Evolutionary conservation across 2,329 filamentous ascomycete genomes (phyloP).

Genomic region (Metarhizium rileyi): DNA sequence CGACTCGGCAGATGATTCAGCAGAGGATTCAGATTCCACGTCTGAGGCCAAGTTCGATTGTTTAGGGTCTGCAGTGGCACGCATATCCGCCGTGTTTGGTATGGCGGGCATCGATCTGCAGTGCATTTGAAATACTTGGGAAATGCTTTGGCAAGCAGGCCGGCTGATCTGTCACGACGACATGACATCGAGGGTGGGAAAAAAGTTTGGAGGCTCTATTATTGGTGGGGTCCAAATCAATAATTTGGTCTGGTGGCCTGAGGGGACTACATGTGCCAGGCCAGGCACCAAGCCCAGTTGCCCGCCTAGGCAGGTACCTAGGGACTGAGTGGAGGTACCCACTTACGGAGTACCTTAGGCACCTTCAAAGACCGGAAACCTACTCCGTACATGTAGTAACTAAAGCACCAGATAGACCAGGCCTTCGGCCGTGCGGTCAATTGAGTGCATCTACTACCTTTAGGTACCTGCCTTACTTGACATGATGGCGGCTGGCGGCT

Average conservation of each 20-base stretch:
- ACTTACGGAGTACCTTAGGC: too few relatives aligned
- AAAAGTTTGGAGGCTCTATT: neutral
- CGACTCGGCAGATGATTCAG: constrained; percentile 30
- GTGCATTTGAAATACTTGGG: neutral
- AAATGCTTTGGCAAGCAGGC: neutral
- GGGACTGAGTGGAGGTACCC: too few relatives aligned
- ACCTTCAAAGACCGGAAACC: too few relatives aligned
- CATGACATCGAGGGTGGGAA: neutral
- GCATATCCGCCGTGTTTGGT: neutral
- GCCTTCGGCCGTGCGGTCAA: too few relatives aligned
- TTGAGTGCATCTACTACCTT: too few relatives aligned
- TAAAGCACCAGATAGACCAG: too few relatives aligned
- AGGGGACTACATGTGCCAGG: too few relatives aligned
- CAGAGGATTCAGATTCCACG: constrained; percentile 7
- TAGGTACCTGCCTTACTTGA: neutral
- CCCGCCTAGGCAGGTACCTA: too few relatives aligned
- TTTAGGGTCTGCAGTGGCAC: neutral
- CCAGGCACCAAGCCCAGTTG: too few relatives aligned
- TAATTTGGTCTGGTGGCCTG: neutral
- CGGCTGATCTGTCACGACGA: too few relatives aligned
- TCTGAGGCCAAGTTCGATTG: neutral
- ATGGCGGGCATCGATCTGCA: neutral
- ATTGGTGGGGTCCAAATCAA: constrained; percentile 1
- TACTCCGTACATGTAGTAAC: too few relatives aligned
- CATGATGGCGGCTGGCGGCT: neutral